Conservation (phyloP, 2,329 filamentous ascomycete genomes). For the Nannizzia gypsea region DNA sequence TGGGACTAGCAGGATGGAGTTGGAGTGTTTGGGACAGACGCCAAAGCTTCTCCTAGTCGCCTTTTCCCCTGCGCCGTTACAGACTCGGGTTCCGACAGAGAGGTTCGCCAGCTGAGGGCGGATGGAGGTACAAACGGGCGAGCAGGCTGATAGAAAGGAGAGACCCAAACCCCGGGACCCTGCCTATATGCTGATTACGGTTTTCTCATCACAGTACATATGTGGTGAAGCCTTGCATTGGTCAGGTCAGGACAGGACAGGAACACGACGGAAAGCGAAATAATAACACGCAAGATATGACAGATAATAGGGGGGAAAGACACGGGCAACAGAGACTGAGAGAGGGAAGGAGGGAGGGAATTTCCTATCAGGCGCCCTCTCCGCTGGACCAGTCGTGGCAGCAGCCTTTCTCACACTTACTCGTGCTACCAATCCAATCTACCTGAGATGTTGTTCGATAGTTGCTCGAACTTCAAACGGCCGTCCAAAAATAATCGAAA, state of each 20-base stretch:
- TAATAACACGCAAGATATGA: background rate
- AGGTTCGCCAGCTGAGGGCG: background rate
- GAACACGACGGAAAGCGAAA: background rate
- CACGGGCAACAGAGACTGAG: too few species aligned
- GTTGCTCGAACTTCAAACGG: slow-evolving; percentile 1
- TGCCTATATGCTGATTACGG: background rate
- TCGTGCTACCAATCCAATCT: slow-evolving; percentile 2
- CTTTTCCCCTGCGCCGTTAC: background rate
- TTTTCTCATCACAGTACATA: background rate
- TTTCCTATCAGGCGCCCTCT: background rate
- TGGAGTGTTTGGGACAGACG: background rate
- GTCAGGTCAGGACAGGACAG: background rate
- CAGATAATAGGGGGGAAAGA: background rate
- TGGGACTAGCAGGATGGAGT: background rate
- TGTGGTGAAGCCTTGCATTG: background rate
- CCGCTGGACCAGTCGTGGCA: background rate
- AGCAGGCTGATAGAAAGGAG: background rate
- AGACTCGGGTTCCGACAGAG: background rate
- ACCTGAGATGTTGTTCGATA: slow-evolving; percentile 1
- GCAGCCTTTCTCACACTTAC: background rate
- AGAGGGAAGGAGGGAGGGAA: background rate
- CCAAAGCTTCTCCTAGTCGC: background rate
- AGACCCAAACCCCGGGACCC: background rate
- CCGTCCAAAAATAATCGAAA: background rate
- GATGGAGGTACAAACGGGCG: background rate